Conservation (phyloP, 768 basidiomycete species). For the Mycena albidolilacea region DNA sequence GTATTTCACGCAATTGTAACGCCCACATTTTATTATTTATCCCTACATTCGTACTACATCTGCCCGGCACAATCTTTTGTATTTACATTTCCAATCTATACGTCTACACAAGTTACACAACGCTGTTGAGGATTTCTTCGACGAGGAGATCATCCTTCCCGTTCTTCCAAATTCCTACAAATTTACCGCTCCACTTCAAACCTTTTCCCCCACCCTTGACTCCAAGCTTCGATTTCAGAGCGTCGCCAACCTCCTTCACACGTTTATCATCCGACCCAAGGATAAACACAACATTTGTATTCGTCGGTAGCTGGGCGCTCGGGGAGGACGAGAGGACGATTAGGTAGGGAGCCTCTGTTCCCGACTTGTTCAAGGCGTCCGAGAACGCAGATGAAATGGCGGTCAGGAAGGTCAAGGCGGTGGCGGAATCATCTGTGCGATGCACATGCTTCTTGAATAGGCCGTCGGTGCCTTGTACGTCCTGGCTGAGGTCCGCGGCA, state of each 20-base stretch:
- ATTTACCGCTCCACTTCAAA: constrained; percentile 82
- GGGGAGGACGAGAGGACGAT: constrained; percentile 76
- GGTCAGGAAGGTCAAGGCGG: constrained; percentile 72
- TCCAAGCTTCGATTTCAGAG: constrained; percentile 67
- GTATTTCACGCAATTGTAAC: not conserved
- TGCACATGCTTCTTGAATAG: constrained; percentile 67
- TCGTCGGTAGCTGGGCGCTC: constrained; percentile 65
- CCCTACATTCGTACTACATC: constrained; percentile 20
- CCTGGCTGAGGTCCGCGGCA: constrained; percentile 57
- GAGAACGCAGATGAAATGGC: constrained; percentile 67
- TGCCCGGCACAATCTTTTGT: constrained; percentile 25
- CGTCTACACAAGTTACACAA: constrained; percentile 15
- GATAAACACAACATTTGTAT: constrained; percentile 70
- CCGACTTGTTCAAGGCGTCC: constrained; percentile 41
- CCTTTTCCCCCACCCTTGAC: constrained; percentile 89
- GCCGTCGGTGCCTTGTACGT: constrained; percentile 49
- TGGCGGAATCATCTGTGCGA: constrained; percentile 72
- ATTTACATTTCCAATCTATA: constrained; percentile 14
- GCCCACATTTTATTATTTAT: constrained; percentile 21
- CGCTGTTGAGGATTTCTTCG: constrained; percentile 54
- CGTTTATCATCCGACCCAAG: constrained; percentile 72
- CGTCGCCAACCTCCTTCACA: constrained; percentile 73
- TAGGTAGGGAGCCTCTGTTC: constrained; percentile 53
- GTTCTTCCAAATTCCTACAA: constrained; percentile 73
- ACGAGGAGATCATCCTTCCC: constrained; percentile 58